These are phyloP conservation scores for Lumnitzera littorea DNA, from an alignment of 345 rosid species.

Conservation along the genomic window DNA sequence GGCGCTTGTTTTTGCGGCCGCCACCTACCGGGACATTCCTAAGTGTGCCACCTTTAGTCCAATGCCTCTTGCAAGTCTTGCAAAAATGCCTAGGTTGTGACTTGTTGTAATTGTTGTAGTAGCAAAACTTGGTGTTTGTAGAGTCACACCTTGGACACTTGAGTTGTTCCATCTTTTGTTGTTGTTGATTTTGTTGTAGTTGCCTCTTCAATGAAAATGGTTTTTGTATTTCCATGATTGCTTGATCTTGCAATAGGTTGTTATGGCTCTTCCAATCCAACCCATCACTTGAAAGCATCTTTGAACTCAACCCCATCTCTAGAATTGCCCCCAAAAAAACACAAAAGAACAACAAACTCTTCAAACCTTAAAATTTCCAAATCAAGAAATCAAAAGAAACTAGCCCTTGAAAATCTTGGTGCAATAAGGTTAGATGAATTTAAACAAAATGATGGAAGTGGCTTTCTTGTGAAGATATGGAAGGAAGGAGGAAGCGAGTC, in stretches of 20 bases:
- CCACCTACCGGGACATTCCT: conserved; percentile 88
- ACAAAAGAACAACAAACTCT: background rate
- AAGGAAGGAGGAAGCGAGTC: conserved; percentile 7
- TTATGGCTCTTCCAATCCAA: conserved; percentile 31
- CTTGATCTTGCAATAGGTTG: conserved; percentile 31
- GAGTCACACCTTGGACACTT: conserved; percentile 95
- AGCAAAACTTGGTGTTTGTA: conserved; percentile 83
- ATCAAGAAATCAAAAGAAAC: background rate
- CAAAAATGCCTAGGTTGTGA: conserved; percentile 90
- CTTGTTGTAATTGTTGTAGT: conserved; percentile 83
- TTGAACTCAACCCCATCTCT: conserved; percentile 25
- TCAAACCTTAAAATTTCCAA: background rate
- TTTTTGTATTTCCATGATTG: conserved; percentile 21
- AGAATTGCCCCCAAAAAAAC: background rate
- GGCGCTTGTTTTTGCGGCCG: conserved; percentile 72
- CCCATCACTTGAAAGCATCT: conserved; percentile 37
- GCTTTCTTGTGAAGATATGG: conserved; percentile 13
- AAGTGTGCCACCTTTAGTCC: conserved; percentile 92
- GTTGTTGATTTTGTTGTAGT: conserved; percentile 9
- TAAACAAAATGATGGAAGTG: conserved; percentile 17
- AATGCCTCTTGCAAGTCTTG: conserved; percentile 88
- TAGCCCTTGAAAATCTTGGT: conserved; percentile 30
- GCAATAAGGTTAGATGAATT: conserved; percentile 21
- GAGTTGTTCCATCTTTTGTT: conserved; percentile 38
- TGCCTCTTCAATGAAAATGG: conserved; percentile 22